Percentiles rank a stretch among this genome's conserved stretches.
Conservation (phyloP, 768 basidiomycete species). For the Boletus pseudo-olivaceus region DNA sequence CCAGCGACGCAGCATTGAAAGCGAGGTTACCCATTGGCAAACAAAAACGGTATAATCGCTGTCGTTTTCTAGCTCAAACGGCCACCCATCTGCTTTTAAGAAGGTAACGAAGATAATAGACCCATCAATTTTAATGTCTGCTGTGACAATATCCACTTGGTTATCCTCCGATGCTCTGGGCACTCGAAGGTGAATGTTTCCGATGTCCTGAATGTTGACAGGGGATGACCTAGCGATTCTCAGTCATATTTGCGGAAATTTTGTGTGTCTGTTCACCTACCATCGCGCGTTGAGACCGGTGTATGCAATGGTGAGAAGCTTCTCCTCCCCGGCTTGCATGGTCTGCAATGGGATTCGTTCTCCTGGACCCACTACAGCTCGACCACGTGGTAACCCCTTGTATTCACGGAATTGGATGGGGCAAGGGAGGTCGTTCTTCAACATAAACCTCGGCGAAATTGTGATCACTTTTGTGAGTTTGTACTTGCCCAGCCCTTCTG, state of each 20-base stretch:
- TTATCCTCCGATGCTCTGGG: conserved; percentile 37
- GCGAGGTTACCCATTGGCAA: conserved; percentile 62
- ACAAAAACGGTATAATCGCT: conserved; percentile 68
- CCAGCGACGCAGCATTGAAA: background rate
- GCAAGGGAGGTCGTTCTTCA: conserved; percentile 75
- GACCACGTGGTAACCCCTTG: conserved; percentile 62
- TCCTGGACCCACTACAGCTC: conserved; percentile 59
- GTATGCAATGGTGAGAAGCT: conserved; percentile 79
- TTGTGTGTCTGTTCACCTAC: conserved; percentile 40
- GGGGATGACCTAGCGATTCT: conserved; percentile 72
- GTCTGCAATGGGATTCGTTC: conserved; percentile 66
- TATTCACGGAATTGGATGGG: conserved; percentile 83
- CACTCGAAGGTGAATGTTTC: conserved; percentile 72
- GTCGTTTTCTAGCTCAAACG: conserved; percentile 86
- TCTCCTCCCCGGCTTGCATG: conserved; percentile 62
- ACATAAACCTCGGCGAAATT: conserved; percentile 82
- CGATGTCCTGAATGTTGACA: conserved; percentile 90
- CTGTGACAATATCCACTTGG: conserved; percentile 56
- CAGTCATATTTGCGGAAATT: background rate
- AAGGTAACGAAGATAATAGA: conserved; percentile 88
- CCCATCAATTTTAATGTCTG: conserved; percentile 79
- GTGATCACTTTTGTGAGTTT: conserved; percentile 94
- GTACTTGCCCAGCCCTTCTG: conserved; percentile 94
- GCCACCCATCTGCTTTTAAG: conserved; percentile 68
- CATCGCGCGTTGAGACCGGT: conserved; percentile 83